Evolutionary conservation across 345 rosid species (phyloP), one percentile per base, ranked within the genome.

Genomic region (Brassica napus): DNA sequence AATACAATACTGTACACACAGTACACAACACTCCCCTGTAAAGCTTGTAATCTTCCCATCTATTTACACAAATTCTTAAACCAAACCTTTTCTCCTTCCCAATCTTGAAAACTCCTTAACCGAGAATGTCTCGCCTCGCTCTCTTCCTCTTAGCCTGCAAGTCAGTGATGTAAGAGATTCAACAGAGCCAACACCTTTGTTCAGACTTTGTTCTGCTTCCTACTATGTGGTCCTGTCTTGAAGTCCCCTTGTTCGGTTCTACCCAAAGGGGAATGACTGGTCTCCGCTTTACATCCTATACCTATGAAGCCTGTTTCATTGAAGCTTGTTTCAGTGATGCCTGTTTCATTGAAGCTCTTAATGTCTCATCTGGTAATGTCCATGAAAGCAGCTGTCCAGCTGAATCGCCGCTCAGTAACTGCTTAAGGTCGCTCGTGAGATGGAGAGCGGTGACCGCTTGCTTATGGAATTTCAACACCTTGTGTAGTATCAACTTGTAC

Each of bases 401-500:
- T 21, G 90, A 90, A 82, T 95, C 99, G 65, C 99, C 99, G 70
- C 92, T 95, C 44, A 95, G 85, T 67, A 95, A 83, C 86, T 95
- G 99, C 89, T 91, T 95, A 78, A 91, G 85, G 78, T 93, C 94
- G 47, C 86, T 82, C 14, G 93, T 87, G 79, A 91, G 88, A 81
- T 83, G 82, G 75, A 95, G 92, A 35, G 99, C 94, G 14, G 97
- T 91, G 47, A 95, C 97, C 0, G 98, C 88, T 69, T 89, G 87
- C 81, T 88, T 95, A 69, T 95, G 99, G 78, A 80, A 90, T 85
- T 93, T 93, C 77, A 95, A 84, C 69, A 93, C 90, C 86, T 87
- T 91, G 71, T 87, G 90, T 73, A 95, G 92, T 18, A 95, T 74
- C 85, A 95, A 80, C 83, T 88, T 87, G 89, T 88, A 95, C 73